A percentile compares a stretch with the other conserved stretches of the same genome.
Evolutionary conservation across 164 flowering plant genomes (phyloP).

Genomic region (Sedum album): DNA sequence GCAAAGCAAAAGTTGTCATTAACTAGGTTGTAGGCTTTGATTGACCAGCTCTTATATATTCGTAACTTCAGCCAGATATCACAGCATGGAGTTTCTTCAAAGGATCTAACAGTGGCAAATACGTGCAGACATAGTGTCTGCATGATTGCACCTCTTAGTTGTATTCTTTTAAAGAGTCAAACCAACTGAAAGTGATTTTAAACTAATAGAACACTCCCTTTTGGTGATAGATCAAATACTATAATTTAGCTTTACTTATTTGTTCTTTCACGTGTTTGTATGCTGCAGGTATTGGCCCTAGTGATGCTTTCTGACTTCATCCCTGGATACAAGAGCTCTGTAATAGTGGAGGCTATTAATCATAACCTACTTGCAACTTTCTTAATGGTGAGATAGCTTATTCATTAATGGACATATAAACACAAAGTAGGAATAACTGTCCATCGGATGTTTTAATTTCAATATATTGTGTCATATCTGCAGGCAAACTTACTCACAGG

Average conservation of each 20-base stretch:
- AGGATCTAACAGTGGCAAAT: no score
- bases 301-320: constrained; percentile 53
- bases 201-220: not conserved
- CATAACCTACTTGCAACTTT: constrained; percentile 61
- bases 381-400: constrained; percentile 47
- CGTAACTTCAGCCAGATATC: no score
- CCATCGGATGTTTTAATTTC: not conserved
- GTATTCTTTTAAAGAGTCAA: no score
- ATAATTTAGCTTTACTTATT: not conserved
- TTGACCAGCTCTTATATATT: no score
- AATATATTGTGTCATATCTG: constrained; percentile 15
- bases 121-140: no score
- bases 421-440: not conserved
- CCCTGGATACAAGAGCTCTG: constrained; percentile 34
- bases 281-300: constrained; percentile 53
- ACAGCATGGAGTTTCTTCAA: no score
- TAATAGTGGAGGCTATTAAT: constrained; percentile 60
- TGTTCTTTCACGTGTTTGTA: not conserved
- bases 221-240: not conserved
- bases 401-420: not conserved
- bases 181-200: not conserved
- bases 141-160: no score
- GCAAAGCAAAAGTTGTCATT: not conserved
- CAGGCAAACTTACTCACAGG: constrained; percentile 93
- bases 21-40: no score